These are phyloP conservation scores for Erodium moschatum DNA, from an alignment of 441 rosid genomes.

Conservation along the genomic window DNA sequence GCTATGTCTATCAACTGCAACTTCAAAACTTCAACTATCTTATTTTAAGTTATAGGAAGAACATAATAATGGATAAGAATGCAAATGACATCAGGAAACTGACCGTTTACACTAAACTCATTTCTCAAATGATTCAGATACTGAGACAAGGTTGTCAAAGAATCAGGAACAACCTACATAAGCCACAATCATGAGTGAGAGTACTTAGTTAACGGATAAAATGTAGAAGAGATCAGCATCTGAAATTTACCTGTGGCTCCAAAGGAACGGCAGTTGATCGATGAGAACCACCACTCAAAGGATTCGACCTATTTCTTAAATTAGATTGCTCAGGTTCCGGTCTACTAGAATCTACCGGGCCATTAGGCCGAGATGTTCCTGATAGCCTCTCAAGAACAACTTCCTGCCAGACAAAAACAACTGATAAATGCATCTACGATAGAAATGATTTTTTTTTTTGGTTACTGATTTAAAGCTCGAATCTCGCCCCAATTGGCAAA, in stretches of 20 bases:
- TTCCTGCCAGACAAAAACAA: constrained; percentile 18
- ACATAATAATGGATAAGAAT: neutral
- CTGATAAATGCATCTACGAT: neutral
- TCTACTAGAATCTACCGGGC: constrained; percentile 20
- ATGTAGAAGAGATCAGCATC: neutral
- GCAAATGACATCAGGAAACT: neutral
- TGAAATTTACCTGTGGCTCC: constrained; percentile 20
- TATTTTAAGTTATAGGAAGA: neutral
- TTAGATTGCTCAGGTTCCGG: constrained; percentile 20
- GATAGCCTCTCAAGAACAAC: constrained; percentile 24
- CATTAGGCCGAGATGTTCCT: constrained; percentile 18
- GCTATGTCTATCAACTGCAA: constrained; percentile 20
- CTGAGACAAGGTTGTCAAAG: constrained; percentile 27
- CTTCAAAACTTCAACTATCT: constrained; percentile 9
- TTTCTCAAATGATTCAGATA: constrained; percentile 30
- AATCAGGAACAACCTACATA: constrained; percentile 28
- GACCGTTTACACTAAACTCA: constrained; percentile 27
- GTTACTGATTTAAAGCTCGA: neutral
- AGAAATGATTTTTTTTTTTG: neutral
- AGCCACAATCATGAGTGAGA: neutral
- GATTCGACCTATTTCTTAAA: constrained; percentile 12
- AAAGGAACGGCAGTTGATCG: constrained; percentile 16
- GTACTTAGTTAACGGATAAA: neutral
- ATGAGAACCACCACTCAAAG: neutral
- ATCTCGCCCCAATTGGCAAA: neutral